Evolutionary conservation across 1,284 basidiomycete species (phyloP).

Genomic region (Pisolithus thermaeus): DNA sequence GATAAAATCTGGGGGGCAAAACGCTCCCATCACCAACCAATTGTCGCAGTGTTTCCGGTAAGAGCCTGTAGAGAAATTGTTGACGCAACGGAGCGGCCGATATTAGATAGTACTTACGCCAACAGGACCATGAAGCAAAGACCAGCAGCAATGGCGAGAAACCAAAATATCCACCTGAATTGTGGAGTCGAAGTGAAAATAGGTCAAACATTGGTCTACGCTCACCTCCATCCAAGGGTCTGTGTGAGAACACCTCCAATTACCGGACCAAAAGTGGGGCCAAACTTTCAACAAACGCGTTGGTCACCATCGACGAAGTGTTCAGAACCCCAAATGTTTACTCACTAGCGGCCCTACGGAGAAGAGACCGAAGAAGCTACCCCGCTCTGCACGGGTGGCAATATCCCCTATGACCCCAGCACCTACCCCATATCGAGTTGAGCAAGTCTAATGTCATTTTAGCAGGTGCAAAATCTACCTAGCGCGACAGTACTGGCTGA

Average conservation of each 20-base stretch:
- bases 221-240: conserved; percentile 61
- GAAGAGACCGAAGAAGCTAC: conserved; percentile 48
- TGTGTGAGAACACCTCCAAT: conserved; percentile 57
- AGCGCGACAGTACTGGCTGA: conserved; percentile 56
- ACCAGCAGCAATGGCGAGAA: conserved; percentile 58
- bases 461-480: conserved; percentile 25
- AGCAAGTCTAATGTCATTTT: background rate
- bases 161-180: conserved; percentile 70
- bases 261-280: conserved; percentile 47
- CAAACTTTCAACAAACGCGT: conserved; percentile 30
- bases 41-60: conserved; percentile 60
- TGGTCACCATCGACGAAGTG: background rate
- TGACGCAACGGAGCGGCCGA: background rate
- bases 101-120: conserved; percentile 36
- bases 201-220: background rate
- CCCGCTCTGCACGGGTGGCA: conserved; percentile 45
- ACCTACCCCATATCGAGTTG: conserved; percentile 29
- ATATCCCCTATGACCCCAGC: conserved; percentile 55
- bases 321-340: background rate
- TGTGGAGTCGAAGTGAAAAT: conserved; percentile 16
- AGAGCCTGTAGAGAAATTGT: conserved; percentile 32
- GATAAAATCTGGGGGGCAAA: conserved; percentile 39
- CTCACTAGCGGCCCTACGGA: conserved; percentile 38
- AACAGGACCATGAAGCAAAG: conserved; percentile 49
- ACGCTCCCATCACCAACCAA: conserved; percentile 58